Evolutionary conservation across 2,329 filamentous ascomycete genomes (phyloP), one percentile per base, ranked within the genome.

Genomic region (Trichoderma atroviride): DNA sequence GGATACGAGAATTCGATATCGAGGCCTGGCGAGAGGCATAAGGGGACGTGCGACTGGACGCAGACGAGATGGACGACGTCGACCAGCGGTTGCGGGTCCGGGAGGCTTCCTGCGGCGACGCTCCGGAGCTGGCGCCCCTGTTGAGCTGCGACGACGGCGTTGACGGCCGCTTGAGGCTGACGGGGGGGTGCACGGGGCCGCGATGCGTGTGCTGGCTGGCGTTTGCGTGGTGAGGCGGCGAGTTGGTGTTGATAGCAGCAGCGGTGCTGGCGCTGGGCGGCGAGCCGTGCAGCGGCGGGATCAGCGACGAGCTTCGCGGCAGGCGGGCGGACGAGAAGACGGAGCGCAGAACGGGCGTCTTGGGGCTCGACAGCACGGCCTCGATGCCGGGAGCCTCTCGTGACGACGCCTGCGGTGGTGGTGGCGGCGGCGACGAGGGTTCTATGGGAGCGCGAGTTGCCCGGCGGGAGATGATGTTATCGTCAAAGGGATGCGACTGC

Each of bases 81-180:
- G 85, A 86, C 84, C 84, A 86, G 74, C 84, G 82, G 74, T 87
- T 84, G 70, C 84, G 79, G 71, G 83, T 83, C 75, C 82, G 83
- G 52, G 83, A 80, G 56, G 80, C 78, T 69, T 86, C 83, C 74
- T 79, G 69, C 56, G 73, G 71, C 77, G 78, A 66, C 76, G 77
- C 27, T 76, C 74, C 70, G 75, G 74, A 70, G 62, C 69, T 60
- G 50, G 73, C 70, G 31, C 71, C 68, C 24, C 71, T 59, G 53
- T 52, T 69, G 68, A 69, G 61, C 22, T 69, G 69, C 58, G 66
- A 71, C 22, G 74, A 70, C 19, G 73, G 71, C 31, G 73, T 72
- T 24, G 64, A 70, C 14, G 72, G 71, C 19, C 61, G 68, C 60
- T 71, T 70, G 63, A 69, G 60, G 53, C 69, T 64, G 33, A 70